These are phyloP conservation scores for Trichoderma sp. DNA, from an alignment of 2,329 filamentous ascomycete genomes.

Conservation along the genomic window DNA sequence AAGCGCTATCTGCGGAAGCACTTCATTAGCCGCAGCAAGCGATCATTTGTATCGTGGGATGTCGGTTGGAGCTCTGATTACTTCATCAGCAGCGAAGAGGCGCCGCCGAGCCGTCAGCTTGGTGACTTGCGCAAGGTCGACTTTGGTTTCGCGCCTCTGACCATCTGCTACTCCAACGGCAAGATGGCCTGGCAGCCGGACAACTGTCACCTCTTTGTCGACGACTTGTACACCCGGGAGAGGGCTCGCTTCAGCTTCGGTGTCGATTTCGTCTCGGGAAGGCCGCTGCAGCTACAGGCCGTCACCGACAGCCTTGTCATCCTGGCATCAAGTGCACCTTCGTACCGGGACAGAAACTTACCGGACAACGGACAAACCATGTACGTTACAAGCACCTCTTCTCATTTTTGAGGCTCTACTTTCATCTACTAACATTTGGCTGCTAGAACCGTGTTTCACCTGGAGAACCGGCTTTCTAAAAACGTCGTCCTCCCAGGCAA, in stretches of 20 bases:
- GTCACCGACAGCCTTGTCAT: conserved; percentile 27
- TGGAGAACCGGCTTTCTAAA: conserved; percentile 24
- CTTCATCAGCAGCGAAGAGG: conserved; percentile 3
- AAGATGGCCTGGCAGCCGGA: conserved; percentile 31
- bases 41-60: conserved; percentile 23
- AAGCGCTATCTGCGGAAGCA: conserved; percentile 22
- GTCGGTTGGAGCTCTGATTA: conserved; percentile 14
- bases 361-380: conserved; percentile 20
- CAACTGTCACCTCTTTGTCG: conserved; percentile 26
- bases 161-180: conserved; percentile 26
- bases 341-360: not conserved
- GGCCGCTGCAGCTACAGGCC: conserved; percentile 22
- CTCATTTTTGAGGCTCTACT: not conserved
- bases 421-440: not conserved
- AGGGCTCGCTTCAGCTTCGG: conserved; percentile 26
- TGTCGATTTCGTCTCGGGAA: conserved; percentile 23
- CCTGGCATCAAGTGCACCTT: conserved; percentile 19
- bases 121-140: conserved; percentile 14
- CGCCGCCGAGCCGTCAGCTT: not conserved
- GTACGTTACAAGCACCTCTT: not conserved
- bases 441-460: conserved; percentile 27
- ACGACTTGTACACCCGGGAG: conserved; percentile 25
- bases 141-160: conserved; percentile 20
- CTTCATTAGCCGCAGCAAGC: not conserved
- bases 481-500: conserved; percentile 24